Percentiles rank a stretch among this genome's conserved stretches.
Evolutionary conservation across 1,284 basidiomycete species (phyloP).

Genomic region (Tranzscheliella williamsii): DNA sequence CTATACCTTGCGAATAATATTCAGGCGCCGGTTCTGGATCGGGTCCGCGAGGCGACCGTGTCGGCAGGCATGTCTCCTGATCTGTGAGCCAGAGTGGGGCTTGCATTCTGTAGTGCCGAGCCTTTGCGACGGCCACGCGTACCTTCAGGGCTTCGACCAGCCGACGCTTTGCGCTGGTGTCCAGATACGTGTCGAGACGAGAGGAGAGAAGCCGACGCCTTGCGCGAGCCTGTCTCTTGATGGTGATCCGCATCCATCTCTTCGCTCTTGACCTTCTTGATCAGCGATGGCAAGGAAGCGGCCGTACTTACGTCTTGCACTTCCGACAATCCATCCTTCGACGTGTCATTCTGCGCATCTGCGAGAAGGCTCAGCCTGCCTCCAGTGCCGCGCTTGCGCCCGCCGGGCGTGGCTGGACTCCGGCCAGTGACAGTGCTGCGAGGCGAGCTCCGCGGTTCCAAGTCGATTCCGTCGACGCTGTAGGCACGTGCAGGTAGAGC

Average conservation of each 20-base stretch:
- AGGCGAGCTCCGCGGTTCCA: slow-evolving; percentile 12
- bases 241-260: too few relatives aligned
- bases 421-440: slow-evolving; percentile 6
- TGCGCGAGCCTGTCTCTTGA: too few relatives aligned
- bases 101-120: slow-evolving; percentile 5
- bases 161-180: slow-evolving; percentile 15
- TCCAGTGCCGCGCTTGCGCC: slow-evolving; percentile 30
- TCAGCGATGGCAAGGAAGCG: neutral
- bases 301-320: slow-evolving; percentile 3
- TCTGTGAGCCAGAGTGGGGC: too few relatives aligned
- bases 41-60: slow-evolving; percentile 23
- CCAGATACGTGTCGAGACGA: slow-evolving; percentile 9
- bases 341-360: slow-evolving; percentile 15
- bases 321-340: slow-evolving; percentile 1
- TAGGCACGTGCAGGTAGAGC: slow-evolving; percentile 22
- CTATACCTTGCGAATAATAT: neutral
- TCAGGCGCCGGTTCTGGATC: slow-evolving; percentile 21
- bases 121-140: slow-evolving; percentile 7
- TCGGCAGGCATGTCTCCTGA: too few relatives aligned
- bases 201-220: neutral
- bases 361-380: slow-evolving; percentile 32
- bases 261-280: slow-evolving; percentile 8
- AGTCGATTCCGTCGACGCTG: slow-evolving; percentile 11
- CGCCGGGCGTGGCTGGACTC: slow-evolving; percentile 1
- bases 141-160: slow-evolving; percentile 1